These are phyloP conservation scores for Geranium brycei DNA, from an alignment of 345 rosid genomes.

Conservation along the genomic window DNA sequence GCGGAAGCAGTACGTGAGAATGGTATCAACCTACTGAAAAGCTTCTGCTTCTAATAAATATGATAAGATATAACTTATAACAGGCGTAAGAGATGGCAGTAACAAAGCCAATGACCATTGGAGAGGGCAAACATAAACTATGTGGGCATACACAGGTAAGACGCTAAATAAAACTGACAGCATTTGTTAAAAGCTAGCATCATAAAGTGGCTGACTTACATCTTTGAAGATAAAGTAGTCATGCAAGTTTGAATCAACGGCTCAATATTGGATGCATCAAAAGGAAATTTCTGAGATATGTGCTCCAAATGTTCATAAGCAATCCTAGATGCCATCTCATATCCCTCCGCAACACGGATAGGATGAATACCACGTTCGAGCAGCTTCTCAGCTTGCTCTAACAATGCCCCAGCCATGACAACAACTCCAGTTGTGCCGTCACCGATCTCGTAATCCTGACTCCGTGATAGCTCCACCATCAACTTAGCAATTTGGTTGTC, in stretches of 20 bases:
- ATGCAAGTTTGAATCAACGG: slow-evolving; percentile 83
- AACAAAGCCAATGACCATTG: neutral
- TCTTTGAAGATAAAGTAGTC: slow-evolving; percentile 90
- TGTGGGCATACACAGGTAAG: neutral
- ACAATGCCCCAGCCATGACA: slow-evolving; percentile 88
- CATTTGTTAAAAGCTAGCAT: neutral
- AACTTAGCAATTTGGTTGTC: slow-evolving; percentile 92
- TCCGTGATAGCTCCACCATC: slow-evolving; percentile 83
- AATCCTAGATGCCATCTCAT: slow-evolving; percentile 80
- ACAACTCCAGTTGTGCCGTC: slow-evolving; percentile 99
- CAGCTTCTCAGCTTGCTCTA: slow-evolving; percentile 87
- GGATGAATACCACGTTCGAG: slow-evolving; percentile 96
- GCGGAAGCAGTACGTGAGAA: neutral
- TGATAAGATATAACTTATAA: neutral
- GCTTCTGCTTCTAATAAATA: too few species aligned
- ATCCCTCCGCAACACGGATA: slow-evolving; percentile 88
- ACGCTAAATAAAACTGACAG: neutral
- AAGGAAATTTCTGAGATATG: slow-evolving; percentile 70
- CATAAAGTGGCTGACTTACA: slow-evolving; percentile 26
- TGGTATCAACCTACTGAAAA: too few species aligned
- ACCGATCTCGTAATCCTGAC: slow-evolving; percentile 97
- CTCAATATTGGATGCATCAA: slow-evolving; percentile 40
- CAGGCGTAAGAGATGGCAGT: neutral
- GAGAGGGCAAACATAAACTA: neutral
- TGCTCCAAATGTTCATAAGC: slow-evolving; percentile 70